Evolutionary conservation across 495 filamentous ascomycete genomes (phyloP).

Genomic region (Schizothecium vesticola): DNA sequence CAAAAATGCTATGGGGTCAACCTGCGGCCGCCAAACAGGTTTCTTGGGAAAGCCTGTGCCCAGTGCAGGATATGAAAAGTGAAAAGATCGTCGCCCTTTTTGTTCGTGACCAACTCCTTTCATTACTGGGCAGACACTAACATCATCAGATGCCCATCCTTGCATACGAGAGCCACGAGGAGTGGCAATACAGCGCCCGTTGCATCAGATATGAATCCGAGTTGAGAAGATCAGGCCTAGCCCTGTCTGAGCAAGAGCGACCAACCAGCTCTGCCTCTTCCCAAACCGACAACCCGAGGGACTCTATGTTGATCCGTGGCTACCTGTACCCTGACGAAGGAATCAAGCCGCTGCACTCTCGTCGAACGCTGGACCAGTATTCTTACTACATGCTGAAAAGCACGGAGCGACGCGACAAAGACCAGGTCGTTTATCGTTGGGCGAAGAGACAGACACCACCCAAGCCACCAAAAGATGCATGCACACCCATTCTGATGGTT

Average conservation of each 20-base stretch:
- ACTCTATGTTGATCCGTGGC: not conserved
- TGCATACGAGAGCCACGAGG: slow-evolving; percentile 11
- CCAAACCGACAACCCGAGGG: no score
- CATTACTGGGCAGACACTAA: not conserved
- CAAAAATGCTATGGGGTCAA: not conserved
- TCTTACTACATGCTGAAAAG: slow-evolving; percentile 13
- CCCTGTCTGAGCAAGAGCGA: no score
- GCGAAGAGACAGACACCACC: not conserved
- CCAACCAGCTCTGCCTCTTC: no score
- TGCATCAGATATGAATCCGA: not conserved
- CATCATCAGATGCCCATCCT: slow-evolving; percentile 12
- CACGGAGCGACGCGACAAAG: slow-evolving; percentile 11
- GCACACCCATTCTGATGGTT: slow-evolving; percentile 18
- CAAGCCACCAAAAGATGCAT: not conserved
- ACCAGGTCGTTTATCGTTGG: slow-evolving; percentile 13
- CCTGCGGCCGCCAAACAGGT: not conserved
- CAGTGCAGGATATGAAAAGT: not conserved
- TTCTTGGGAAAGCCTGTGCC: not conserved
- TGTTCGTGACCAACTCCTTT: not conserved
- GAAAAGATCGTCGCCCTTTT: slow-evolving; percentile 8
- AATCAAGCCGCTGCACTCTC: slow-evolving; percentile 4
- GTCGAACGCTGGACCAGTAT: slow-evolving; percentile 10
- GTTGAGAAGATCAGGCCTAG: no score
- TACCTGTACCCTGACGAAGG: not conserved
- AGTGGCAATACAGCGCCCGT: not conserved